Conservation (phyloP, 1,284 basidiomycete genomes). For the Leccinum variabile region DNA sequence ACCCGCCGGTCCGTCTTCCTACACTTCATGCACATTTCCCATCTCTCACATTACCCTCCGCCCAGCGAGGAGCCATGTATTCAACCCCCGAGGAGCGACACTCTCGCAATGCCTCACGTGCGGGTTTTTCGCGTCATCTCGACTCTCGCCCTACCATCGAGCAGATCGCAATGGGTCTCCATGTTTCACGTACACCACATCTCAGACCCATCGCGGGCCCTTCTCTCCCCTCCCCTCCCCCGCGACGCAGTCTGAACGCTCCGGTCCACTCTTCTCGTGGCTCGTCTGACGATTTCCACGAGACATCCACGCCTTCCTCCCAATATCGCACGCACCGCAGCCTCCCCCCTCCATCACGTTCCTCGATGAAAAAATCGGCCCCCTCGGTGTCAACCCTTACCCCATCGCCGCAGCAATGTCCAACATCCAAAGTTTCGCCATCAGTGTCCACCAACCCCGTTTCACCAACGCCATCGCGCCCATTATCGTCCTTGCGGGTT, state of each 20-base stretch:
- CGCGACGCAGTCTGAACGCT: constrained; percentile 22
- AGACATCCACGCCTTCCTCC: constrained; percentile 26
- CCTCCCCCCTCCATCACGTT: constrained; percentile 54
- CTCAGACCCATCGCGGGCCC: constrained; percentile 41
- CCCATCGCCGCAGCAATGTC: constrained; percentile 37
- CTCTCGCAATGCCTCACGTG: constrained; percentile 28
- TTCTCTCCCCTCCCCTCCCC: constrained; percentile 21
- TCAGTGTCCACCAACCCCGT: constrained; percentile 50
- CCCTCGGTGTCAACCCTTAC: constrained; percentile 33
- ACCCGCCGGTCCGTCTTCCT: constrained; percentile 18
- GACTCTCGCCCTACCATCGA: constrained; percentile 62
- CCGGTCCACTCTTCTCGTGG: constrained; percentile 5
- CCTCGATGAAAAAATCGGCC: constrained; percentile 59
- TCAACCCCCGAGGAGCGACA: constrained; percentile 53
- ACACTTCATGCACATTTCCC: background rate
- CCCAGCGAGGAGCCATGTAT: constrained; percentile 44
- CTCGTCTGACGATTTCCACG: constrained; percentile 23
- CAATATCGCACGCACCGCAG: constrained; percentile 31
- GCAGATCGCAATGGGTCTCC: constrained; percentile 75
- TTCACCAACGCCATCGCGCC: constrained; percentile 38
- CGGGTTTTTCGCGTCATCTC: constrained; percentile 43
- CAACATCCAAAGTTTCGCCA: constrained; percentile 41
- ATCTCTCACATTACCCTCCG: constrained; percentile 13
- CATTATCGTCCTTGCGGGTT: constrained; percentile 43
- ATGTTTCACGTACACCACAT: constrained; percentile 71